These are phyloP conservation scores for Globisporangium megalacanthum DNA, from an alignment of 352 stramenopile genomes.

Conservation along the genomic window DNA sequence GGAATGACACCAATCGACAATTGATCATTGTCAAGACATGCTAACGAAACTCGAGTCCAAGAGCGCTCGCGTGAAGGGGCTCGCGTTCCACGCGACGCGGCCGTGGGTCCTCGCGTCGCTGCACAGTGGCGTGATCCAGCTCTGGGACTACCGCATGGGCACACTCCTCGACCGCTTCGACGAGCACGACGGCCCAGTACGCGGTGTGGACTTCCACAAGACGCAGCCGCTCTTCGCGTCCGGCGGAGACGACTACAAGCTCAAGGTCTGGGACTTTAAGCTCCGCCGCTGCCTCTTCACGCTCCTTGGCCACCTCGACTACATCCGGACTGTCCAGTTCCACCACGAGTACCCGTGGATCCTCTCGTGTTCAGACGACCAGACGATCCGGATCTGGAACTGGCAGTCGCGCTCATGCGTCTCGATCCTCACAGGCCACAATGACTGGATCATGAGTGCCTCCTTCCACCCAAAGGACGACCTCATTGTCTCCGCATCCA, in stretches of 20 bases:
- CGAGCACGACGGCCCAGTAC: slow-evolving; percentile 98
- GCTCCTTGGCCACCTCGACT: slow-evolving; percentile 98
- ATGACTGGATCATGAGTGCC: slow-evolving; percentile 99
- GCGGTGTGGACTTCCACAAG: slow-evolving; percentile 98
- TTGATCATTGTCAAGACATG: slow-evolving; percentile 50
- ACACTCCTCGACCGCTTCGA: slow-evolving; percentile 99
- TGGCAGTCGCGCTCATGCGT: slow-evolving; percentile 98
- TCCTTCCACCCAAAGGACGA: slow-evolving; percentile 99
- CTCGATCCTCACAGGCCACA: slow-evolving; percentile 99
- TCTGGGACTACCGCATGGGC: slow-evolving; percentile 99
- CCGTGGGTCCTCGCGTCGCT: slow-evolving; percentile 99
- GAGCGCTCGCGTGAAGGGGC: slow-evolving; percentile 98
- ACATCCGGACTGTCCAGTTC: slow-evolving; percentile 99
- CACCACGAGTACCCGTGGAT: slow-evolving; percentile 99
- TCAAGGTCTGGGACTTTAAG: slow-evolving; percentile 99
- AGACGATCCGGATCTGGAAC: slow-evolving; percentile 99
- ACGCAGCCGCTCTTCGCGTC: slow-evolving; percentile 98
- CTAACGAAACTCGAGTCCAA: slow-evolving; percentile 99
- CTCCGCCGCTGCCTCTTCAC: slow-evolving; percentile 98
- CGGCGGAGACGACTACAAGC: slow-evolving; percentile 99
- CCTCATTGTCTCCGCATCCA: slow-evolving; percentile 97
- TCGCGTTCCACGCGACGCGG: slow-evolving; percentile 97
- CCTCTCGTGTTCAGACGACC: slow-evolving; percentile 96
- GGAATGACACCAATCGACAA: no score
- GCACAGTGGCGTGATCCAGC: slow-evolving; percentile 97